A percentile compares a stretch with the other conserved stretches of the same genome.
Conservation (phyloP, 2,329 filamentous ascomycete genomes). For the Pseudocercospora ulei region DNA sequence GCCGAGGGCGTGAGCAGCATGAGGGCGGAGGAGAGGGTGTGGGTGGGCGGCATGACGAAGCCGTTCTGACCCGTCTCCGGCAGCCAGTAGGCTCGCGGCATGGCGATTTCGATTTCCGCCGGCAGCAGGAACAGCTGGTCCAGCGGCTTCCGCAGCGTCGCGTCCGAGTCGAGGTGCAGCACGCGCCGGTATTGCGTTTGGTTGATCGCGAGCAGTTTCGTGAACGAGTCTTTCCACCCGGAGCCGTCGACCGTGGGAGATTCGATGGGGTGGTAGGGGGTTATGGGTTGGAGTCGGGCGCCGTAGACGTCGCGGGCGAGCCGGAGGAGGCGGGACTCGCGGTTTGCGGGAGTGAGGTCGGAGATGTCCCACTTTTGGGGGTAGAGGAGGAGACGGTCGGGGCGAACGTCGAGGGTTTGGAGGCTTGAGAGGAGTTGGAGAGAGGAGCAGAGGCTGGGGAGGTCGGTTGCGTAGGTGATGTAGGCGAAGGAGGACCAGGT, state of each 20-base stretch:
- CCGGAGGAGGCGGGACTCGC: constrained; percentile 42
- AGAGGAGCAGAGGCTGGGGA: constrained; percentile 38
- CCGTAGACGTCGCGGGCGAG: constrained; percentile 43
- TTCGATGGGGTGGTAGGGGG: too few species aligned
- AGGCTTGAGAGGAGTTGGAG: constrained; percentile 40
- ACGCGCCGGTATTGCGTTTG: constrained; percentile 53
- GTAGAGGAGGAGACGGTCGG: too few species aligned
- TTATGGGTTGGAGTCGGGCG: constrained; percentile 41
- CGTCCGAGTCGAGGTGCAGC: constrained; percentile 53
- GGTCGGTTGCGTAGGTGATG: constrained; percentile 38
- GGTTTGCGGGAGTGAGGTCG: constrained; percentile 18
- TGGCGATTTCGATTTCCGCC: constrained; percentile 49
- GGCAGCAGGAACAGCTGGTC: constrained; percentile 62
- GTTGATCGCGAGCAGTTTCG: constrained; percentile 59
- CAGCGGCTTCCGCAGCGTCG: constrained; percentile 46
- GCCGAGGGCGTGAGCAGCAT: constrained; percentile 53
- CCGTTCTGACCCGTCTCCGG: too few species aligned
- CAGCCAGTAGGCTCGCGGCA: constrained; percentile 58
- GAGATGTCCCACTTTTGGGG: constrained; percentile 31
- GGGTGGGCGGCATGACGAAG: too few species aligned
- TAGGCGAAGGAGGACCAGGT: constrained; percentile 36
- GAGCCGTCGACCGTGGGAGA: constrained; percentile 30
- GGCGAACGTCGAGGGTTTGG: too few species aligned
- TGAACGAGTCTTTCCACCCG: constrained; percentile 56
- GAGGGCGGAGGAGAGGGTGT: constrained; percentile 48